A percentile compares a stretch with the other conserved stretches of the same genome.
Evolutionary conservation across 1,284 basidiomycete genomes (phyloP).

Genomic region (Apiotrichum mycotoxinovorans): DNA sequence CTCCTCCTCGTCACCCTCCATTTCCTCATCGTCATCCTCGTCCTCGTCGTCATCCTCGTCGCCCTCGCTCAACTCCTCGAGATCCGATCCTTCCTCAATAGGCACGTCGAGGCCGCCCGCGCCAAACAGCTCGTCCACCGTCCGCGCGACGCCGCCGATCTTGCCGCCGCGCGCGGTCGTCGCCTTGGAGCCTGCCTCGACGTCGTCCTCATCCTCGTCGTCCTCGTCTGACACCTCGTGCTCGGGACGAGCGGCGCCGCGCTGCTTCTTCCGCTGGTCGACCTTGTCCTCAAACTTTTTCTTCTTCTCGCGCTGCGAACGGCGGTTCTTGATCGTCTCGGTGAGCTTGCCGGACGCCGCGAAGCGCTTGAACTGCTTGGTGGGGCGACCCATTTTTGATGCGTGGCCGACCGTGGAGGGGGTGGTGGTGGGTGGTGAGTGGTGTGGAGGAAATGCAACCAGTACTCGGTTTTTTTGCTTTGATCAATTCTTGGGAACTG

Average conservation of each 20-base stretch:
- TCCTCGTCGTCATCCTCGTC: conserved; percentile 49
- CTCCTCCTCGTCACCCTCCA: conserved; percentile 55
- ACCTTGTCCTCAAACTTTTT: conserved; percentile 63
- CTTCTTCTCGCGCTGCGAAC: conserved; percentile 69
- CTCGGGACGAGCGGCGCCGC: conserved; percentile 35
- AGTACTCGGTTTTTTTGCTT: too few relatives aligned
- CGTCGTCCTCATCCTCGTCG: conserved; percentile 38
- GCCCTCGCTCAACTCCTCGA: conserved; percentile 64
- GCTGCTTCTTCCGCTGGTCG: conserved; percentile 40
- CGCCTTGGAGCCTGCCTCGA: conserved; percentile 1
- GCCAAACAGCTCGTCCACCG: conserved; percentile 75
- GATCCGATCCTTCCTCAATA: conserved; percentile 24
- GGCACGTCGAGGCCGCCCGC: conserved; percentile 50
- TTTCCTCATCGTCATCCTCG: conserved; percentile 43
- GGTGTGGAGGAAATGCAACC: not conserved
- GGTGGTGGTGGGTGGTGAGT: not conserved
- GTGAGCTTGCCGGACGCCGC: conserved; percentile 80
- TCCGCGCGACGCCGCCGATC: conserved; percentile 50
- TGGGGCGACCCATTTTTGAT: conserved; percentile 57
- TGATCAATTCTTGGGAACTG: too few relatives aligned
- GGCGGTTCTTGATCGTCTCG: conserved; percentile 72
- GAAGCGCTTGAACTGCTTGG: conserved; percentile 80
- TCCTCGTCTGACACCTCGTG: conserved; percentile 53
- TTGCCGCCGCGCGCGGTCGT: conserved; percentile 44
- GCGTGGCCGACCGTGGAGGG: conserved; percentile 1